Percentiles rank a stretch among this genome's conserved stretches.
Evolutionary conservation across 129 eudicot species (phyloP).

Genomic region (Centella asiatica): DNA sequence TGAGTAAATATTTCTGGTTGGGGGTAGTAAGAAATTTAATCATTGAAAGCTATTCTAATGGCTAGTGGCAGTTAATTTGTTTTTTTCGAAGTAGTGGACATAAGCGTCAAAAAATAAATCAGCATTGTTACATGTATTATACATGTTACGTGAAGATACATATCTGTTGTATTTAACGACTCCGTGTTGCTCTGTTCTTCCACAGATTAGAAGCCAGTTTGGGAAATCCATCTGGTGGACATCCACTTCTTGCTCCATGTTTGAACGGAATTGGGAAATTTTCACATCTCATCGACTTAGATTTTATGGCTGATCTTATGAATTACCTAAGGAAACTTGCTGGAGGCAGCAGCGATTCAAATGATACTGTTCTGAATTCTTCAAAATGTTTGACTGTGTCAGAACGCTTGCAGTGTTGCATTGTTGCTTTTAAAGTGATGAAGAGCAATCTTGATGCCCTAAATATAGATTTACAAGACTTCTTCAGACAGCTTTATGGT

Average conservation of each 20-base stretch:
- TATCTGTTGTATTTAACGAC: too few species aligned
- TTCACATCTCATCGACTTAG: conserved; percentile 78
- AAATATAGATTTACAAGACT: conserved; percentile 81
- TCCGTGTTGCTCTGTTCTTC: conserved; percentile 3
- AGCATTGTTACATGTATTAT: not conserved
- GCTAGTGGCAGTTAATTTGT: not conserved
- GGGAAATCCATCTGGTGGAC: conserved; percentile 36
- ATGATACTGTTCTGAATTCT: conserved; percentile 26
- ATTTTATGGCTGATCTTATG: conserved; percentile 88
- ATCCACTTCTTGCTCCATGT: conserved; percentile 78
- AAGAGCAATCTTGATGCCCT: conserved; percentile 83
- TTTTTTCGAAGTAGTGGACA: not conserved
- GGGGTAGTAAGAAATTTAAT: not conserved
- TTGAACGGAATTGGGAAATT: conserved; percentile 82
- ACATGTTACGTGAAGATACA: not conserved
- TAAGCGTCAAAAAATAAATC: not conserved
- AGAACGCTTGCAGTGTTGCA: conserved; percentile 87
- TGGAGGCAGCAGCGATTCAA: conserved; percentile 29
- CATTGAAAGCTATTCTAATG: not conserved
- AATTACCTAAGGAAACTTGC: conserved; percentile 78
- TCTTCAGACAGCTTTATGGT: conserved; percentile 67
- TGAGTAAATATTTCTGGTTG: not conserved
- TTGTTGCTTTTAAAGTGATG: conserved; percentile 94
- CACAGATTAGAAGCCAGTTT: conserved; percentile 36
- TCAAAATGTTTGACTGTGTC: conserved; percentile 53